These are phyloP conservation scores for Lactarius quietus DNA, from an alignment of 768 basidiomycete genomes.

Conservation along the genomic window DNA sequence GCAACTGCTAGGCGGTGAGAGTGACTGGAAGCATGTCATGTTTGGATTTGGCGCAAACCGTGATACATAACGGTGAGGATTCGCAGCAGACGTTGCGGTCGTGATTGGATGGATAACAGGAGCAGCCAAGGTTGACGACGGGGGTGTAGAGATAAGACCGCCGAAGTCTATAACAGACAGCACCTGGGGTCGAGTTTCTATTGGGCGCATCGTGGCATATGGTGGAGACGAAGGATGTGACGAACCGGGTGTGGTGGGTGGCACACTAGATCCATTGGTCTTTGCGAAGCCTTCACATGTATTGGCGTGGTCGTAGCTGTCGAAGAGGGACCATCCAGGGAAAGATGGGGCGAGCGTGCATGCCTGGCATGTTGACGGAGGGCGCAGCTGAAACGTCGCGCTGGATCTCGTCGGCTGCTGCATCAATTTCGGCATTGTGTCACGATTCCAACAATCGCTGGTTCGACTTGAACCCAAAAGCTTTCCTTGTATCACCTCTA, in stretches of 20 bases:
- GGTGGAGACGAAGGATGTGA: conserved; percentile 19
- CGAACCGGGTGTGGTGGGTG: conserved; percentile 11
- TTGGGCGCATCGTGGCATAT: conserved; percentile 22
- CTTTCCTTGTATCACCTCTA: too few relatives aligned
- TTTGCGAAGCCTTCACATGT: conserved; percentile 53
- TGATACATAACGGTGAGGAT: conserved; percentile 45
- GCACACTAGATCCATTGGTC: conserved; percentile 22
- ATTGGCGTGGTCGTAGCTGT: conserved; percentile 23
- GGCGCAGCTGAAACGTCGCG: conserved; percentile 30
- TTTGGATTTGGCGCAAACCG: conserved; percentile 15
- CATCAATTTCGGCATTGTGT: too few relatives aligned
- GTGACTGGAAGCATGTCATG: conserved; percentile 22
- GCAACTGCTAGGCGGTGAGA: conserved; percentile 27
- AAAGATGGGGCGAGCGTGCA: conserved; percentile 22
- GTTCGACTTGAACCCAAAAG: too few relatives aligned
- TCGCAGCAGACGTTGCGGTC: conserved; percentile 50
- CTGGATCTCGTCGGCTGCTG: too few relatives aligned
- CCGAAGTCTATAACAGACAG: conserved; percentile 34
- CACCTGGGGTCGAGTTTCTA: conserved; percentile 28
- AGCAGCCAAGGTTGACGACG: conserved; percentile 19
- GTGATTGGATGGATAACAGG: conserved; percentile 49
- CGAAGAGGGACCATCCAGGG: conserved; percentile 26
- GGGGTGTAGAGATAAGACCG: conserved; percentile 25
- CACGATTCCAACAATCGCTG: too few relatives aligned
- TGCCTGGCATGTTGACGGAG: conserved; percentile 25